Evolutionary conservation across 768 basidiomycete genomes (phyloP), one percentile per base, ranked within the genome.

Genomic region (Leccinum subtestaceum): DNA sequence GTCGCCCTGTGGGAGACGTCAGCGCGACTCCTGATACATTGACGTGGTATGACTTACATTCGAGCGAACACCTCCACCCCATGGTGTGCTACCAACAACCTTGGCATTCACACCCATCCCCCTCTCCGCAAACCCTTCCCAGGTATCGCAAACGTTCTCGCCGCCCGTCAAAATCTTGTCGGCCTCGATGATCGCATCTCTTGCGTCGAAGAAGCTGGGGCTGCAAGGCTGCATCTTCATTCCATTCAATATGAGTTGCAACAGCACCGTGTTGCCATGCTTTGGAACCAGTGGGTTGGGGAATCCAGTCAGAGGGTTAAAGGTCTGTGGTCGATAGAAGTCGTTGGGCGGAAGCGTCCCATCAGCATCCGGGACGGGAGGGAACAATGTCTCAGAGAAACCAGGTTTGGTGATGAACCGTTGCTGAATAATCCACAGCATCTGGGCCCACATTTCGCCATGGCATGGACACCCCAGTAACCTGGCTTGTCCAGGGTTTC

Each of bases 401-500:
- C 93, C 93, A 70, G 97, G 86, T 75, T 90, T 88, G 74, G 78
- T 76, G 67, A 97, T 90, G 34, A 98, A 75, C 23, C 79, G 74
- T 67, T 93, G 84, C 19, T 84, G 80, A 49, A 90, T 80, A 64
- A 93, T 80, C 89, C 89, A 94, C 54, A 94, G 86, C 25, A 93
- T 87, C 78, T 94, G 76, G 5, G 95, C 95, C 95, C 95, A 98
- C 57, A 98, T 95, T 75, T 96, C 94, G 48, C 95, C 95, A 95
- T 88, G 23, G 89, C 89, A 66, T 92, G 89, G 9, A 95, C 94
- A 40, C 93, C 92, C 88, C 92, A 96, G 80, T 95, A 95, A 17
- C 92, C 92, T 2, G 89, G 87, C 74, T 89, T 89, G 78, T 98
- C 93, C 21, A 99, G 88, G 2, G 89, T 95, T 84, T 93, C 90